Conservation (phyloP, 306 rosid genomes). For the Adenanthera pavonina region DNA sequence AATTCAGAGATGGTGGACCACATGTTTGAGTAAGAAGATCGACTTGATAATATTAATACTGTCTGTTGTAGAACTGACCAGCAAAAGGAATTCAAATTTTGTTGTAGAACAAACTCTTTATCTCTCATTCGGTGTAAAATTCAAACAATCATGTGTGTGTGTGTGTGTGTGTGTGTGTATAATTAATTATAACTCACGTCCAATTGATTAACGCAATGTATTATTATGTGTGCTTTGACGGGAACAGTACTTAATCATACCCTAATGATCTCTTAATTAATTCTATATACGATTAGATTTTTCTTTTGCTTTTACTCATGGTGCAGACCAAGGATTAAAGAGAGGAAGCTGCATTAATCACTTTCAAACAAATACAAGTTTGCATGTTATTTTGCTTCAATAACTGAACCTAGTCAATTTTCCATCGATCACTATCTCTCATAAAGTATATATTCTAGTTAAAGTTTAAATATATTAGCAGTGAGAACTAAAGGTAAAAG, state of each 20-base stretch:
- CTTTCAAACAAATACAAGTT: neutral
- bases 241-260: too few species aligned
- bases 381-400: neutral
- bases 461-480: neutral
- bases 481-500: neutral
- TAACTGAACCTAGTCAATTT: neutral
- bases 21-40: too few species aligned
- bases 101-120: neutral
- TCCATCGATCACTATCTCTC: neutral
- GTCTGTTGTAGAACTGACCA: neutral
- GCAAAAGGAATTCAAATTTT: neutral
- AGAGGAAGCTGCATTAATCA: neutral
- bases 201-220: too few species aligned
- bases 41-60: too few species aligned
- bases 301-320: neutral
- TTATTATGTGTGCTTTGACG: too few species aligned
- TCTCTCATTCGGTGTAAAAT: neutral
- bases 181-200: too few species aligned
- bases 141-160: neutral
- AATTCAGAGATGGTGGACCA: too few species aligned
- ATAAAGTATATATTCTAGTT: neutral
- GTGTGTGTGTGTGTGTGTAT: too few species aligned
- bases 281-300: neutral
- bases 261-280: too few species aligned
- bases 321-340: neutral